Evolutionary conservation across 352 stramenopile species (phyloP), one percentile per base, ranked within the genome.

Genomic region (Globisporangium megalacanthum): DNA sequence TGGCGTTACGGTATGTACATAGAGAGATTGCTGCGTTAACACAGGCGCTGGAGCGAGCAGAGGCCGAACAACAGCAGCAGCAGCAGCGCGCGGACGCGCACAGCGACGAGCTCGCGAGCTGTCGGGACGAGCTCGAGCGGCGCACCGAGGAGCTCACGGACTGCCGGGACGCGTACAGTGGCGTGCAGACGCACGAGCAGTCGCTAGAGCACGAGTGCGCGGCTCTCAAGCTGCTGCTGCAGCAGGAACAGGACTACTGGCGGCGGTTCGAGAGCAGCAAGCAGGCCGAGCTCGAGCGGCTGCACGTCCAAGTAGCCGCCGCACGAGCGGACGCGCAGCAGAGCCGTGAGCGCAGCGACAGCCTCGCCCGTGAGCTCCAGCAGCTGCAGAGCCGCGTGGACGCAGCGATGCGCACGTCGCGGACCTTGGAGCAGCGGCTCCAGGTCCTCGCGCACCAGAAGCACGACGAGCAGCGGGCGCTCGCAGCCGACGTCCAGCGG

Each of bases 211-310:
- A 66, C n/a, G 71, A 86, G 49, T 49, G 76, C n/a, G 46, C 50
- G 9, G 65, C 71, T 15, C 61, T 86, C 4, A 69, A 80, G 53
- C 66, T 53, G 35, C 46, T 82, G 9, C 31, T 83, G 22, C 64
- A 71, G 49, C 76, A 86, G 54, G 75, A 87, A 54, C 66, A 83
- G 51, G 65, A 70, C 51, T 76, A 83, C 48, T 83, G 70, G 70
- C 60, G 57, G 19, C 37, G 64, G 7, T 66, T 71, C 41, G 61
- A 75, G 14, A 49, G 54, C 9, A 52, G 64, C 0, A 60, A 61
- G 14, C 50, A 61, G 33, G 33, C 54, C 4, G 76, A 89, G 44
- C 17, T 63, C 15, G 68, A 83, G 52, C 57, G 63, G 22, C 46
- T 75, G 20, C 66, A 56, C 3, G 49, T 64, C 20, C 66, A 78